Conservation (phyloP, 768 basidiomycete genomes). For the Lentinula edodes region DNA sequence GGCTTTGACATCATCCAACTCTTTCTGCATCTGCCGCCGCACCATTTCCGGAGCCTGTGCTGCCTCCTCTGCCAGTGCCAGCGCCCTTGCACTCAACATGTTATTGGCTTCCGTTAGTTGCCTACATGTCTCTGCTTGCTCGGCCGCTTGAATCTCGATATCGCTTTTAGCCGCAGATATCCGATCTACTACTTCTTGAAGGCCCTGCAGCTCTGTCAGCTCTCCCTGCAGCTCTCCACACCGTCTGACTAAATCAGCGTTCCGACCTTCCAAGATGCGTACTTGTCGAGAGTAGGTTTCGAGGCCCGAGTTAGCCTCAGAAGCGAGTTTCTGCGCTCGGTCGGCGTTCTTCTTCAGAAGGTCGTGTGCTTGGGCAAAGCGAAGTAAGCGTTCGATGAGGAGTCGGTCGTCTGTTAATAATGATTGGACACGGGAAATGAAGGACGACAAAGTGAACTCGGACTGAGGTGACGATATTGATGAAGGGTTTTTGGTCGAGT, state of each 20-base stretch:
- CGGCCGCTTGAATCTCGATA: constrained; percentile 60
- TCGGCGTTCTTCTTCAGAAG: constrained; percentile 90
- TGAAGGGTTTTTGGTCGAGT: constrained; percentile 21
- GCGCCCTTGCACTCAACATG: constrained; percentile 62
- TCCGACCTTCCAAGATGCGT: constrained; percentile 70
- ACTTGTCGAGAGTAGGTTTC: constrained; percentile 93
- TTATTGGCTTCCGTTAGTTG: constrained; percentile 80
- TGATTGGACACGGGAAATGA: constrained; percentile 72
- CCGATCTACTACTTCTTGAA: constrained; percentile 60
- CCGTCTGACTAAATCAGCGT: constrained; percentile 42
- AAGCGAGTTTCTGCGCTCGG: constrained; percentile 84
- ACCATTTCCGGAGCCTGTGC: constrained; percentile 51
- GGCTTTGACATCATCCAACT: constrained; percentile 56
- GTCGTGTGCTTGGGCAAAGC: constrained; percentile 87
- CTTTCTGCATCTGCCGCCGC: constrained; percentile 56
- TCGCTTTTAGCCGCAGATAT: constrained; percentile 58
- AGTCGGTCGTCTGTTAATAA: constrained; percentile 79
- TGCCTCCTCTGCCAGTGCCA: constrained; percentile 68
- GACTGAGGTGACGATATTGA: constrained; percentile 7
- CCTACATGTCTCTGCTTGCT: constrained; percentile 68
- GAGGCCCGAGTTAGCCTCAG: constrained; percentile 71
- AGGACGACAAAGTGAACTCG: constrained; percentile 67
- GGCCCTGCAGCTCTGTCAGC: constrained; percentile 28
- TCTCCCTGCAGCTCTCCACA: constrained; percentile 64
- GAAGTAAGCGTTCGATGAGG: constrained; percentile 76